Evolutionary conservation across 768 basidiomycete species (phyloP).

Genomic region (Mycena albidolilacea): DNA sequence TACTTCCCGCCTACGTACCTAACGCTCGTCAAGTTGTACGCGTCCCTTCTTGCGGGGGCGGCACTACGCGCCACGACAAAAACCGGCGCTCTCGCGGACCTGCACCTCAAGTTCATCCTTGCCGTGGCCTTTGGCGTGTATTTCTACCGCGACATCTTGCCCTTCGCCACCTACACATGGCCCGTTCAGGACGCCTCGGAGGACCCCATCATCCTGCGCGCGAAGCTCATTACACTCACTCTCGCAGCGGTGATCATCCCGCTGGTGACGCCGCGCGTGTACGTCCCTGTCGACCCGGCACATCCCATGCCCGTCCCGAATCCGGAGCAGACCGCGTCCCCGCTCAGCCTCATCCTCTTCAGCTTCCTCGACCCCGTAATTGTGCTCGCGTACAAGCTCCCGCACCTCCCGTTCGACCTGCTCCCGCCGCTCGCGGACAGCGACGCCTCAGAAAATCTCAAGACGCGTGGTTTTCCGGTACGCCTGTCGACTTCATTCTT

Average conservation of each 20-base stretch:
- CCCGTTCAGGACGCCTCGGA: slow-evolving; percentile 60
- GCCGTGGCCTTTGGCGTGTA: slow-evolving; percentile 59
- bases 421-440: slow-evolving; percentile 73
- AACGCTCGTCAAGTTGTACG: slow-evolving; percentile 12
- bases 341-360: slow-evolving; percentile 60
- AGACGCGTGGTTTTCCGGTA: slow-evolving; percentile 36
- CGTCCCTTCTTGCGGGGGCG: slow-evolving; percentile 12
- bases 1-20: not conserved
- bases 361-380: slow-evolving; percentile 70
- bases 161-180: slow-evolving; percentile 66
- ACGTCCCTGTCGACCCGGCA: slow-evolving; percentile 66
- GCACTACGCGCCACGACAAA: slow-evolving; percentile 4
- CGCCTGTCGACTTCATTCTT: not conserved
- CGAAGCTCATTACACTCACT: slow-evolving; percentile 60
- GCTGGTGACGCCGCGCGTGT: slow-evolving; percentile 64
- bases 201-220: slow-evolving; percentile 61
- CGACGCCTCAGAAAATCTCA: slow-evolving; percentile 31
- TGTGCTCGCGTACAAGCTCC: slow-evolving; percentile 55
- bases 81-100: slow-evolving; percentile 17
- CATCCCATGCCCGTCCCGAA: slow-evolving; percentile 51
- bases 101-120: slow-evolving; percentile 48
- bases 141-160: slow-evolving; percentile 71
- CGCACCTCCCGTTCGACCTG: slow-evolving; percentile 65
- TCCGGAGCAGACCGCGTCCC: slow-evolving; percentile 67
- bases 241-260: slow-evolving; percentile 65